Evolutionary conservation across 78 protist genomes (phyloP).

Genomic region (Emiliania huxleyi): DNA sequence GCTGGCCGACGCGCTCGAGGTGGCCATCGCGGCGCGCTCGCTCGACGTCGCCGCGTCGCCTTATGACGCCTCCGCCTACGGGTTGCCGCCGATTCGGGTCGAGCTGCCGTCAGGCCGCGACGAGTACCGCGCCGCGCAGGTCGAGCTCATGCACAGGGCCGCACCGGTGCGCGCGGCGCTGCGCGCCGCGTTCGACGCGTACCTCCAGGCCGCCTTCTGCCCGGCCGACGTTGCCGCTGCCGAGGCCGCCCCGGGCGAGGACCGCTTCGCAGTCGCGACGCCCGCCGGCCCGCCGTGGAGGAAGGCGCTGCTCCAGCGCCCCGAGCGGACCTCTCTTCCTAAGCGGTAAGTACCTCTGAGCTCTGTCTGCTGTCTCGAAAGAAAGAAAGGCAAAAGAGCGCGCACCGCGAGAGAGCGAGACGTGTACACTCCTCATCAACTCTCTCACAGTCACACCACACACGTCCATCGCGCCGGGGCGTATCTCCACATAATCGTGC

Average conservation of each 20-base stretch:
- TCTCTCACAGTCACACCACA: no score
- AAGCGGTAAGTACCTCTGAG: no score
- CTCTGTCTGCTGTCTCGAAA: no score
- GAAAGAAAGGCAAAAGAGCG: no score
- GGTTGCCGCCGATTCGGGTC: background rate
- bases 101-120: background rate
- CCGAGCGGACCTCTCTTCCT: no score
- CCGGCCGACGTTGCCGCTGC: background rate
- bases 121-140: background rate
- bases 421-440: no score
- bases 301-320: background rate
- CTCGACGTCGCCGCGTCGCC: constrained; percentile 37
- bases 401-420: no score
- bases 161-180: background rate
- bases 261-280: background rate
- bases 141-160: background rate
- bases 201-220: background rate
- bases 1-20: background rate
- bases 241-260: background rate
- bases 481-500: no score
- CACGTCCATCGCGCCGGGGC: no score
- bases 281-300: background rate
- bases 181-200: background rate
- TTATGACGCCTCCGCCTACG: background rate
- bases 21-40: background rate